Conservation (phyloP, 2,329 filamentous ascomycete species). For the Cladosporium sphaerospermum region DNA sequence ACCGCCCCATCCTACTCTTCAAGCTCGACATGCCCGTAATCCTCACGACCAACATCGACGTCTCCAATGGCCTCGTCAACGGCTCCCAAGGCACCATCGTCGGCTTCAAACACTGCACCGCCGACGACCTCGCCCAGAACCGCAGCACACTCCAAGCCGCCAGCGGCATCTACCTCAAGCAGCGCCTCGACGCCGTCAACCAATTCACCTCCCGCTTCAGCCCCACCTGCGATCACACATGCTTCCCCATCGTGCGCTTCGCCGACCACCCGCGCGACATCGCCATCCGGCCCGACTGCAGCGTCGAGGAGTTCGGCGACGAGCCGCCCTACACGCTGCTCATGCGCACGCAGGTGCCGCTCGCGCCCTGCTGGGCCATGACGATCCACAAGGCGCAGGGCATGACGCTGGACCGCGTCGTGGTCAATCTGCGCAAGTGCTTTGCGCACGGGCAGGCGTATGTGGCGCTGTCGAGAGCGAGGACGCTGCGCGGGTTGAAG, state of each 20-base stretch:
- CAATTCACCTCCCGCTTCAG: slow-evolving; percentile 30
- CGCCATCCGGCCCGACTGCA: slow-evolving; percentile 49
- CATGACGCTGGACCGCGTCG: slow-evolving; percentile 54
- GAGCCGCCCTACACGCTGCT: slow-evolving; percentile 43
- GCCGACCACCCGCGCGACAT: slow-evolving; percentile 37
- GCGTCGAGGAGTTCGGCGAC: slow-evolving; percentile 43
- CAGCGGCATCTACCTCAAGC: background rate
- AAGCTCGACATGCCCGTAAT: slow-evolving; percentile 49
- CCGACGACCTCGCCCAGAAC: slow-evolving; percentile 15
- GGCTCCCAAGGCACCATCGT: slow-evolving; percentile 41
- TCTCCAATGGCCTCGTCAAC: slow-evolving; percentile 40
- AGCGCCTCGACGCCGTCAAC: slow-evolving; percentile 34
- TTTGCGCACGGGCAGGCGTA: slow-evolving; percentile 58
- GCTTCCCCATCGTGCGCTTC: slow-evolving; percentile 43
- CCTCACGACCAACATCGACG: slow-evolving; percentile 45
- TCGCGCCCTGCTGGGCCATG: slow-evolving; percentile 56
- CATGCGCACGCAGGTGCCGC: slow-evolving; percentile 55
- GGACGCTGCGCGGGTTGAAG: slow-evolving; percentile 45
- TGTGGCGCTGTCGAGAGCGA: slow-evolving; percentile 56
- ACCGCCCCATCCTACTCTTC: slow-evolving; percentile 40
- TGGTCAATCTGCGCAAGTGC: slow-evolving; percentile 46
- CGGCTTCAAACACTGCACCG: slow-evolving; percentile 24
- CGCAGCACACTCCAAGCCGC: slow-evolving; percentile 16
- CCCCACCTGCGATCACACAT: slow-evolving; percentile 35
- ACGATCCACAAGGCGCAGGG: slow-evolving; percentile 60